Evolutionary conservation across 2,329 filamentous ascomycete species (phyloP).

Genomic region (Apiospora phragmitis): DNA sequence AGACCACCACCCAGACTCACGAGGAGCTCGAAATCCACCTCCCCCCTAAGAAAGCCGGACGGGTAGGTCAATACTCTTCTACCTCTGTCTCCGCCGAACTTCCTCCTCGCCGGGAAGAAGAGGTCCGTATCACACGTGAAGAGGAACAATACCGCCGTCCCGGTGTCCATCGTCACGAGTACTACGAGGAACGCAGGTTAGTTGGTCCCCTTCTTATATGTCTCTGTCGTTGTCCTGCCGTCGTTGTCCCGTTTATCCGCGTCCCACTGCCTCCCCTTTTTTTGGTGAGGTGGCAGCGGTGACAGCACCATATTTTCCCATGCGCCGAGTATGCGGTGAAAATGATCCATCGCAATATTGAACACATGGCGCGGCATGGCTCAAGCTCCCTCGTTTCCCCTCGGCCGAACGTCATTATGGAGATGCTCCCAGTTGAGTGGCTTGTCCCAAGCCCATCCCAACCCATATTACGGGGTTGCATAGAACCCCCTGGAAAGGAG

Average conservation of each 20-base stretch:
- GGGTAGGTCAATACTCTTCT: slow-evolving; percentile 91
- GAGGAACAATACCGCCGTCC: slow-evolving; percentile 75
- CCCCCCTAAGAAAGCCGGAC: slow-evolving; percentile 78
- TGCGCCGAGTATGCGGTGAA: background rate
- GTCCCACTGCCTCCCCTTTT: background rate
- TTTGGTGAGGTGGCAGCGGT: background rate
- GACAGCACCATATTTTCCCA: background rate
- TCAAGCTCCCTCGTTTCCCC: background rate
- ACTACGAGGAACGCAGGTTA: slow-evolving; percentile 54
- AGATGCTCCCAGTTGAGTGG: background rate
- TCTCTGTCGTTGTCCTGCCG: background rate
- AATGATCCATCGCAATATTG: background rate
- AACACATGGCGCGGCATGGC: background rate
- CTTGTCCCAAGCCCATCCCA: background rate
- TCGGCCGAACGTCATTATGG: background rate
- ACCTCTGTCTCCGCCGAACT: slow-evolving; percentile 59
- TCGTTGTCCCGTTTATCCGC: background rate
- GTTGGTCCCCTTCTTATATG: slow-evolving; percentile 27
- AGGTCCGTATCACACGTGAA: slow-evolving; percentile 78
- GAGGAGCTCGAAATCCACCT: slow-evolving; percentile 88
- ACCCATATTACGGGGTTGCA: background rate
- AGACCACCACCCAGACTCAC: slow-evolving; percentile 57
- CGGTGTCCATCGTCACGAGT: slow-evolving; percentile 56
- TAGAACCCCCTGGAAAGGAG: slow-evolving; percentile 4
- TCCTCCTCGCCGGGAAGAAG: slow-evolving; percentile 73